Evolutionary conservation across 208 protist species (phyloP).

Genomic region (Leishmania amazonensis): DNA sequence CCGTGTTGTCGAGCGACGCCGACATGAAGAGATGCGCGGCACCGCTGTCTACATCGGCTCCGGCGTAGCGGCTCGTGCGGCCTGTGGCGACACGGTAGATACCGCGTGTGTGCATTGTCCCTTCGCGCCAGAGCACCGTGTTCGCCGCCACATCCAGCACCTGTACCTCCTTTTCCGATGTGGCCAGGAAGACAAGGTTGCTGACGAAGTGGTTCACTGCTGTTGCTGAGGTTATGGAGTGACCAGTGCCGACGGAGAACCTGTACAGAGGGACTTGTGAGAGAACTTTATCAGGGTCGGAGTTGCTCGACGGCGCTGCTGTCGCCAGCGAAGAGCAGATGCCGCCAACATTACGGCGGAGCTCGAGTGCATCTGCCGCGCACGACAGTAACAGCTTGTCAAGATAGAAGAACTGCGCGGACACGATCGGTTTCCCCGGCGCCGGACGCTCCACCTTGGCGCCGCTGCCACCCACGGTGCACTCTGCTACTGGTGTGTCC

Average conservation of each 20-base stretch:
- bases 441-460: neutral
- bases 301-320: conserved; percentile 24
- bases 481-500: conserved; percentile 25
- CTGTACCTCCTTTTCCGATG: conserved; percentile 71
- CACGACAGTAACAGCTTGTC: conserved; percentile 78
- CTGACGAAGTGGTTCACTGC: conserved; percentile 82
- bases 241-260: conserved; percentile 32
- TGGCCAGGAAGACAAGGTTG: conserved; percentile 63
- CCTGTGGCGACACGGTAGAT: conserved; percentile 72
- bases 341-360: conserved; percentile 21
- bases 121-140: conserved; percentile 36
- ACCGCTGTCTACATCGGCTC: conserved; percentile 2
- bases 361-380: conserved; percentile 37
- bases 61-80: conserved; percentile 49
- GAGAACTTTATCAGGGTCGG: conserved; percentile 5
- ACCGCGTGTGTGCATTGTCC: conserved; percentile 59
- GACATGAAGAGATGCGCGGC: conserved; percentile 67
- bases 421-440: conserved; percentile 30
- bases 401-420: conserved; percentile 76
- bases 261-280: conserved; percentile 37
- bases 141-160: conserved; percentile 65
- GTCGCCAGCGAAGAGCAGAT: neutral
- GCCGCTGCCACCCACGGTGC: conserved; percentile 3
- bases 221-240: conserved; percentile 60
- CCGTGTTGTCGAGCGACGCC: conserved; percentile 68